Conservation (phyloP, 1,139 yeast species). For the Dujonia santamariae region DNA sequence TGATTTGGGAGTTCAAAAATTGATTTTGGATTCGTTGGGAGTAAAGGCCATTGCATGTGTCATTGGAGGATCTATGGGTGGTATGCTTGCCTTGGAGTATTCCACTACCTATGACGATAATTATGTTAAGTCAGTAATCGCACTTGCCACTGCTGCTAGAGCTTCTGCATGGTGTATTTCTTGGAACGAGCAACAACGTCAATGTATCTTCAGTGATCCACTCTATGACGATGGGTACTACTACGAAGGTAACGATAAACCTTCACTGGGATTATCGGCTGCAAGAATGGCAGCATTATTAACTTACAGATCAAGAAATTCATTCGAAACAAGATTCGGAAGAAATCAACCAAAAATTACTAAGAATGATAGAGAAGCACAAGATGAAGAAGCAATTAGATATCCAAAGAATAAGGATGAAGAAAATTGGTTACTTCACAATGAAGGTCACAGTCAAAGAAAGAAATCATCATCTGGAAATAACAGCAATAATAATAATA, state of each 20-base stretch:
- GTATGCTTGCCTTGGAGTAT: conserved; percentile 94
- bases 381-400: conserved; percentile 15
- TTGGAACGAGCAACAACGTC: conserved; percentile 98
- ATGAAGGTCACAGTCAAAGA: conserved; percentile 28
- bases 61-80: conserved; percentile 98
- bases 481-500: conserved; percentile 7
- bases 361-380: conserved; percentile 12
- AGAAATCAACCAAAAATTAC: conserved; percentile 54
- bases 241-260: conserved; percentile 63
- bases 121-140: conserved; percentile 71
- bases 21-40: conserved; percentile 71
- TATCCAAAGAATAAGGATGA: conserved; percentile 43
- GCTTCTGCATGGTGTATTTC: conserved; percentile 98
- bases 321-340: conserved; percentile 89
- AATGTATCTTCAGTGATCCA: conserved; percentile 92
- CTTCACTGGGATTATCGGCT: conserved; percentile 84
- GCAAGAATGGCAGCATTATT: conserved; percentile 96
- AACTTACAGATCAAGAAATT: conserved; percentile 88
- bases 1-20: conserved; percentile 77
- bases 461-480: conserved; percentile 2
- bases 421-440: conserved; percentile 44
- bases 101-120: conserved; percentile 64
- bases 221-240: conserved; percentile 84
- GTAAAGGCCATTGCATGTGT: conserved; percentile 78
- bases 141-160: conserved; percentile 90